phyloP scores from a whole-genome alignment of 805 yeast genomes.

The Isabelozyma rhagii region DNA sequence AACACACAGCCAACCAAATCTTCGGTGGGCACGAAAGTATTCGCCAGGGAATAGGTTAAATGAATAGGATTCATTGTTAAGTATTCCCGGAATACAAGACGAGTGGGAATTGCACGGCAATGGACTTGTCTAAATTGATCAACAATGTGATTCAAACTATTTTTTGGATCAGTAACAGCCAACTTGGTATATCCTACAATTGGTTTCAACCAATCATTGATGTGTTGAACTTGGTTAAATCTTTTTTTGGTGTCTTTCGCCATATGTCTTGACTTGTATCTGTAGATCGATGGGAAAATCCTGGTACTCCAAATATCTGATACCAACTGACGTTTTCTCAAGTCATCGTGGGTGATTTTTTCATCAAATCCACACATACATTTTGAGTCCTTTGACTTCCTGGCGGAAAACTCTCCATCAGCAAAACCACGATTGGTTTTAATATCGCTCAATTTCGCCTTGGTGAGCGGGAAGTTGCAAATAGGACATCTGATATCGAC shows the following conservation, averaged over 20 bases:
- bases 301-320: constrained; percentile 7
- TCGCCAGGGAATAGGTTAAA: constrained; percentile 1
- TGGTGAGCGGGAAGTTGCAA: constrained; percentile 4
- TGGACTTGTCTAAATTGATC: background rate
- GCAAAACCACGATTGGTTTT: constrained; percentile 5
- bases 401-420: constrained; percentile 6
- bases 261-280: background rate
- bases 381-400: background rate
- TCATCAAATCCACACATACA: constrained; percentile 7
- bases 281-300: background rate
- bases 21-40: constrained; percentile 5
- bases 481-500: constrained; percentile 10
- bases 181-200: background rate
- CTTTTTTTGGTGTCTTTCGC: background rate
- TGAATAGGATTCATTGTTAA: constrained; percentile 7
- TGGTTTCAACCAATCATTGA: background rate
- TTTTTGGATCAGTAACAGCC: background rate
- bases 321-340: constrained; percentile 15
- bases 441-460: constrained; percentile 4
- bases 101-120: background rate
- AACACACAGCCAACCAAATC: constrained; percentile 23
- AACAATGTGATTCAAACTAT: background rate
- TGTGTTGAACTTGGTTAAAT: background rate
- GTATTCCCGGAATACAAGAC: constrained; percentile 3
- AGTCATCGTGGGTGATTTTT: constrained; percentile 15